These are phyloP conservation scores for Colletotrichum sp. DNA, from an alignment of 2,329 filamentous ascomycete genomes.

Conservation along the genomic window DNA sequence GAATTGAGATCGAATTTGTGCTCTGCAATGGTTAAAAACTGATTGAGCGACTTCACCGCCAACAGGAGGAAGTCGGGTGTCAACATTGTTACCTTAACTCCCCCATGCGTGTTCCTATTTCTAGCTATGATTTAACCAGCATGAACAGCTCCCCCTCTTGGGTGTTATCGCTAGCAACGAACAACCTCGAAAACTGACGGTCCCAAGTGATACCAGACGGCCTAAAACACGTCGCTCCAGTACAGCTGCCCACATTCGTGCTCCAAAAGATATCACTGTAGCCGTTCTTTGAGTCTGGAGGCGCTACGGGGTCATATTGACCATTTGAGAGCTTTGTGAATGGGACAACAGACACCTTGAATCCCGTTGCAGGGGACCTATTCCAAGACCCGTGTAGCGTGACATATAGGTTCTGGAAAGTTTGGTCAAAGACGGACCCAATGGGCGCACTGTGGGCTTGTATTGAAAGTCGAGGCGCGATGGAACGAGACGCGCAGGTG, in stretches of 20 bases:
- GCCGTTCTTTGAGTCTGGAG: constrained; percentile 30
- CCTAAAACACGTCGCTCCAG: constrained; percentile 26
- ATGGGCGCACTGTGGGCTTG: constrained; percentile 66
- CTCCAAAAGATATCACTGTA: constrained; percentile 38
- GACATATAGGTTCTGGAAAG: constrained; percentile 58
- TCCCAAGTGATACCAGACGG: constrained; percentile 29
- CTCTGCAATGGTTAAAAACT: background rate
- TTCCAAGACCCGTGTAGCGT: constrained; percentile 67
- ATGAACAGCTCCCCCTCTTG: constrained; percentile 28
- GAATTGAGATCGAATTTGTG: background rate
- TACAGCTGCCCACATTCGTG: constrained; percentile 33
- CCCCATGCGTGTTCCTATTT: background rate
- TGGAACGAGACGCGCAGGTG: constrained; percentile 34
- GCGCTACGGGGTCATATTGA: constrained; percentile 34
- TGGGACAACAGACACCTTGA: constrained; percentile 41
- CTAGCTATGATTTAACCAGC: background rate
- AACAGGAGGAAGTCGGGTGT: background rate
- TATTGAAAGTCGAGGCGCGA: constrained; percentile 55
- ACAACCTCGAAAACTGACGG: constrained; percentile 23
- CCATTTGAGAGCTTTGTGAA: constrained; percentile 31
- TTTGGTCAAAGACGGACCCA: constrained; percentile 63
- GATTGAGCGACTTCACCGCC: background rate
- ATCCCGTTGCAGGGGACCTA: constrained; percentile 39
- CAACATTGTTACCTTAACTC: background rate
- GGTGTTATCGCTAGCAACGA: constrained; percentile 28